These are phyloP conservation scores for Colletotrichum sp. DNA, from an alignment of 2,329 filamentous ascomycete genomes.

Conservation along the genomic window DNA sequence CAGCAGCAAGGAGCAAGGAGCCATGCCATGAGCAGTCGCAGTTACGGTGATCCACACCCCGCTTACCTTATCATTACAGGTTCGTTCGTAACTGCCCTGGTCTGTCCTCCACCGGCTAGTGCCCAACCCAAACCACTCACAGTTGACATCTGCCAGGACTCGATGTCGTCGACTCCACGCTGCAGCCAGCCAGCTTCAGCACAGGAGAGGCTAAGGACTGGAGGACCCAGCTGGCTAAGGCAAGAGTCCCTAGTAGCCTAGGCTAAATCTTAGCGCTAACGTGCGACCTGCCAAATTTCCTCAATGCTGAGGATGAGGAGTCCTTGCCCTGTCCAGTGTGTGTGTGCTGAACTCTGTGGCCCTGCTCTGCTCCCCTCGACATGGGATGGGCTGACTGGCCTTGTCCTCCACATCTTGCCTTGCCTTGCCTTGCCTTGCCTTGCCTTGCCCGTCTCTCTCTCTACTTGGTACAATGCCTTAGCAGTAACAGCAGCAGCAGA, in stretches of 20 bases:
- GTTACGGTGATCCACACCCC: not conserved
- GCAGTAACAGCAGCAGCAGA: not conserved
- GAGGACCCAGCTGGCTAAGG: not conserved
- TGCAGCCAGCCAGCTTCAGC: not conserved
- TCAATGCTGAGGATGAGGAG: not conserved
- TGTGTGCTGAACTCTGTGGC: not conserved
- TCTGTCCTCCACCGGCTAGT: not conserved
- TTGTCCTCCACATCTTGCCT: not conserved
- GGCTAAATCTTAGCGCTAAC: not conserved
- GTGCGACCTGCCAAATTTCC: not conserved
- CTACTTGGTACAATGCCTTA: not conserved
- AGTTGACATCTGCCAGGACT: not conserved
- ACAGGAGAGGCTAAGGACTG: not conserved
- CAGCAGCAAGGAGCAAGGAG: not conserved
- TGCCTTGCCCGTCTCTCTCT: not conserved
- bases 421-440: not conserved
- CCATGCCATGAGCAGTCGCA: not conserved
- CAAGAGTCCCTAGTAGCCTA: not conserved
- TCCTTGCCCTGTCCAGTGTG: not conserved
- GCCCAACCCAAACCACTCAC: not conserved
- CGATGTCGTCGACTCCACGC: not conserved
- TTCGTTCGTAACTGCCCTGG: not conserved
- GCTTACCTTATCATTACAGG: conserved; percentile 22
- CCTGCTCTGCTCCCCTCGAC: not conserved
- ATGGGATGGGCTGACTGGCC: not conserved